These are phyloP conservation scores for Daldinia concentrica DNA, from an alignment of 495 filamentous ascomycete species.

Conservation along the genomic window DNA sequence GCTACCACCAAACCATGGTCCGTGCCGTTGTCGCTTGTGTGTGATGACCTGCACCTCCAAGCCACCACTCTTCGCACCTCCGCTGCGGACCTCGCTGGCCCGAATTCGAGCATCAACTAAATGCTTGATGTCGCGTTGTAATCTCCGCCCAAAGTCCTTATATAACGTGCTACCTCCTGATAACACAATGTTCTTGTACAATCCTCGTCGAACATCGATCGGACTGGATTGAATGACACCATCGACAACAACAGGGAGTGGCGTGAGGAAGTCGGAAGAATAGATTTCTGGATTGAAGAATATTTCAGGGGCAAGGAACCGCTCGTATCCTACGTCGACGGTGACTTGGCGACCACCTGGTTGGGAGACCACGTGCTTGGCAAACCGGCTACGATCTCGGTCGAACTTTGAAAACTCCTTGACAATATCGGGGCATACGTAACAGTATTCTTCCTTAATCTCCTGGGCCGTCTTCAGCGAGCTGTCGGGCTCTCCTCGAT, in stretches of 20 bases:
- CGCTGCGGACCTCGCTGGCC: slow-evolving; percentile 81
- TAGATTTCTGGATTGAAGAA: slow-evolving; percentile 99
- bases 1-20: slow-evolving; percentile 97
- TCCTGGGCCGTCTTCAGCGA: slow-evolving; percentile 96
- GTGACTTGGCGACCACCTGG: slow-evolving; percentile 85
- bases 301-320: slow-evolving; percentile 97
- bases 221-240: slow-evolving; percentile 96
- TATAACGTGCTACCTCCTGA: slow-evolving; percentile 97
- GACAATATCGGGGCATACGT: slow-evolving; percentile 97
- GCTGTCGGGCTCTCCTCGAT: slow-evolving; percentile 95
- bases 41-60: slow-evolving; percentile 96
- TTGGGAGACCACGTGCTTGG: slow-evolving; percentile 84
- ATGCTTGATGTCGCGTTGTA: slow-evolving; percentile 96
- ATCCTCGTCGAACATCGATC: slow-evolving; percentile 93
- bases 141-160: slow-evolving; percentile 93
- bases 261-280: slow-evolving; percentile 96
- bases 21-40: slow-evolving; percentile 96
- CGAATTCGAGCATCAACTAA: slow-evolving; percentile 75
- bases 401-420: slow-evolving; percentile 97
- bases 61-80: slow-evolving; percentile 90
- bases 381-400: slow-evolving; percentile 86
- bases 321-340: slow-evolving; percentile 96
- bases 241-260: slow-evolving; percentile 91
- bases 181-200: slow-evolving; percentile 99
- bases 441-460: slow-evolving; percentile 98